A percentile compares a stretch with the other conserved stretches of the same genome.
phyloP scores from a whole-genome alignment of 306 rosid species.

The Fragaria ananassa region DNA sequence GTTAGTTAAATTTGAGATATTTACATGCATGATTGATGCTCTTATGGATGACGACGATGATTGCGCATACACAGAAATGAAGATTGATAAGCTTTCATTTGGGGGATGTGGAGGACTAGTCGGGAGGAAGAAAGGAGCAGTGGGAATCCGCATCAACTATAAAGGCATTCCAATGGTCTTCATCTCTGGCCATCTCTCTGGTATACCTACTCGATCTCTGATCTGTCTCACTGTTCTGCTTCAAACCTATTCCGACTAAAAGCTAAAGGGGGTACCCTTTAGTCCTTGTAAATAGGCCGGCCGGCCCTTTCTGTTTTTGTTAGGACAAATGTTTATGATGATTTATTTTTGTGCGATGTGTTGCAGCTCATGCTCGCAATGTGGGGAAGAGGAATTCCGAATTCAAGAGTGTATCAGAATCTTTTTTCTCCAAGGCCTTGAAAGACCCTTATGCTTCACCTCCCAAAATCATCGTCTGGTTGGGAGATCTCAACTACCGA shows the following conservation, averaged over 20 bases:
- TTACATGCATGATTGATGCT: background rate
- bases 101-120: conserved; percentile 70
- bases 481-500: conserved; percentile 80
- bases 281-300: too few species aligned
- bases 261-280: background rate
- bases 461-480: conserved; percentile 56
- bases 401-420: conserved; percentile 53
- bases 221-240: background rate
- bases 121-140: conserved; percentile 81
- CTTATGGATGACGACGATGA: background rate
- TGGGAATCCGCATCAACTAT: conserved; percentile 59
- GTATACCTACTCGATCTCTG: conserved; percentile 17
- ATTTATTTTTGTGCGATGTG: background rate
- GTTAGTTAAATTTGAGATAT: background rate
- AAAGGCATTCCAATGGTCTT: conserved; percentile 59
- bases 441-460: conserved; percentile 53
- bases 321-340: background rate
- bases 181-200: conserved; percentile 77
- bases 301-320: background rate
- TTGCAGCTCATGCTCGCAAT: conserved; percentile 58
- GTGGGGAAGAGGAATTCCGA: conserved; percentile 63
- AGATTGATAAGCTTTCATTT: conserved; percentile 49
- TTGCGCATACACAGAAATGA: conserved; percentile 32
- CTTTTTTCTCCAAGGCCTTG: conserved; percentile 52
- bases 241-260: background rate